Conservation (phyloP, 352 stramenopile genomes). For the Phytophthora multivora region DNA sequence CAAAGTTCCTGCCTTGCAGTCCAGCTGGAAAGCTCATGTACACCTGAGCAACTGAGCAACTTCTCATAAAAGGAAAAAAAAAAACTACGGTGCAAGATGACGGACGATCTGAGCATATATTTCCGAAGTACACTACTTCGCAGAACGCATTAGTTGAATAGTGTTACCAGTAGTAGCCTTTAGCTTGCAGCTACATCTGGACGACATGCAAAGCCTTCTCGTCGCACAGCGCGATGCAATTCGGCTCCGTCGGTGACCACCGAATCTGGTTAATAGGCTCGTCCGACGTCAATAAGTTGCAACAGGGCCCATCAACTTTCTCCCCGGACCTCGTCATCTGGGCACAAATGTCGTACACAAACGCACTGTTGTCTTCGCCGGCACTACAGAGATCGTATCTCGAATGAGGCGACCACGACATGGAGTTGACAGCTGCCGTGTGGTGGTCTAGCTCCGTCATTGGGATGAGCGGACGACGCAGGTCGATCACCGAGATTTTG, state of each 20-base stretch:
- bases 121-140: too few relatives aligned
- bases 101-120: too few relatives aligned
- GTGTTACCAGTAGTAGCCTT: too few relatives aligned
- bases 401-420: conserved; percentile 96
- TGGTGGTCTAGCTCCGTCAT: conserved; percentile 94
- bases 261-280: conserved; percentile 82
- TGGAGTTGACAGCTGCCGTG: conserved; percentile 93
- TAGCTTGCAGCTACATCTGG: conserved; percentile 45
- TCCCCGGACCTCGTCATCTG: conserved; percentile 35
- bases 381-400: conserved; percentile 95
- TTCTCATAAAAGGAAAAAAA: too few relatives aligned
- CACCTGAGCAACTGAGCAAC: conserved; percentile 50
- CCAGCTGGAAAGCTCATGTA: conserved; percentile 88
- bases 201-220: conserved; percentile 96
- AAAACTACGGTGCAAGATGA: background rate
- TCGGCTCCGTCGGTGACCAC: conserved; percentile 93
- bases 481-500: conserved; percentile 96
- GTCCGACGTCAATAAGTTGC: conserved; percentile 67
- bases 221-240: conserved; percentile 96
- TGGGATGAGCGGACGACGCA: conserved; percentile 90
- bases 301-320: conserved; percentile 34
- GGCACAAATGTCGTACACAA: conserved; percentile 95
- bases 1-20: conserved; percentile 75
- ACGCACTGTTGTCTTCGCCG: conserved; percentile 93
- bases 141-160: too few relatives aligned